These are phyloP conservation scores for Soucietia sequanensis DNA, from an alignment of 805 yeast genomes.

Conservation along the genomic window DNA sequence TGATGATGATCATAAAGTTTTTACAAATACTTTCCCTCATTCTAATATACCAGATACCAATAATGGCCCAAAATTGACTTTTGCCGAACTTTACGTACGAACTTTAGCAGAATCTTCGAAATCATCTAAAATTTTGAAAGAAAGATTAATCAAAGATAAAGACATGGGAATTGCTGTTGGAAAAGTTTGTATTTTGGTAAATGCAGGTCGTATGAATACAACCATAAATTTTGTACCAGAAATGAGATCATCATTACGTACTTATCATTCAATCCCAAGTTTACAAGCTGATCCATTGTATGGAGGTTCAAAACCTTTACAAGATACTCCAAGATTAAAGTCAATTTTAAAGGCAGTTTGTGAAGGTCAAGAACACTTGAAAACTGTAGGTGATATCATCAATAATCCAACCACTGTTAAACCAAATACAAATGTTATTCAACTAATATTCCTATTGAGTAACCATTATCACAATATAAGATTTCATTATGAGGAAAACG, in stretches of 20 bases:
- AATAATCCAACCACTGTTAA: conserved; percentile 26
- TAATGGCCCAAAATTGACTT: conserved; percentile 55
- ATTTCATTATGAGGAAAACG: conserved; percentile 19
- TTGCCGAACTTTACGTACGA: conserved; percentile 79
- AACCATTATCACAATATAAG: conserved; percentile 58
- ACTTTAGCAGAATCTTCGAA: conserved; percentile 81
- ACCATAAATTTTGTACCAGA: conserved; percentile 93
- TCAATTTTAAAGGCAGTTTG: conserved; percentile 86
- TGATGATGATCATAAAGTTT: conserved; percentile 60
- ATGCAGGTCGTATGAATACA: conserved; percentile 91
- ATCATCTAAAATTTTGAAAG: conserved; percentile 79
- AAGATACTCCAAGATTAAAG: conserved; percentile 92
- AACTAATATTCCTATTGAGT: conserved; percentile 71
- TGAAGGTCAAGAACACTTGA: conserved; percentile 59
- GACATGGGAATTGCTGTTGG: conserved; percentile 69
- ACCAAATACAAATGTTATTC: conserved; percentile 63
- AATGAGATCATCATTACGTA: conserved; percentile 90
- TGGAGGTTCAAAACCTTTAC: conserved; percentile 64
- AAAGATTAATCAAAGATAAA: conserved; percentile 63
- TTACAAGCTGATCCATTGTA: conserved; percentile 66
- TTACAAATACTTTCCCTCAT: conserved; percentile 58
- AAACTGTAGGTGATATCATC: conserved; percentile 45
- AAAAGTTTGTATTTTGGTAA: conserved; percentile 81
- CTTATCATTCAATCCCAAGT: conserved; percentile 91
- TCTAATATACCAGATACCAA: conserved; percentile 36